A percentile compares a stretch with the other conserved stretches of the same genome.
Conservation (phyloP, 2,329 filamentous ascomycete species). For the Aspergillus sp. region DNA sequence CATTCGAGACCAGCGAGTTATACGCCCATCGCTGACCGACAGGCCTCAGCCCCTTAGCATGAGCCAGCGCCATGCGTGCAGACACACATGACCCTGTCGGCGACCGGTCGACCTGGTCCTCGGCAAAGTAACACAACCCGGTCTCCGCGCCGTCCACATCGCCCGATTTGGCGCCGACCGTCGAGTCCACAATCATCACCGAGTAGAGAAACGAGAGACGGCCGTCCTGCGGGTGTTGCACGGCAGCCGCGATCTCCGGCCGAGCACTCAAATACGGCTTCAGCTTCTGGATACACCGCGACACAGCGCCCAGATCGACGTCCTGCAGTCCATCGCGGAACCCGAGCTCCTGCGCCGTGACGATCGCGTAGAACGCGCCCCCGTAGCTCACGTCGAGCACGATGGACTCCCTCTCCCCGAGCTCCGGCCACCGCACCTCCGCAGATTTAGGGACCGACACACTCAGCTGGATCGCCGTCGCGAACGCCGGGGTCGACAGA, state of each 20-base stretch:
- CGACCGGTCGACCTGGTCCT: conserved; percentile 40
- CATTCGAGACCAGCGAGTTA: conserved; percentile 28
- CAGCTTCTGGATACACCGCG: conserved; percentile 12
- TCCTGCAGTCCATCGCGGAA: conserved; percentile 22
- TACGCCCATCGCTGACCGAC: conserved; percentile 22
- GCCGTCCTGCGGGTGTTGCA: conserved; percentile 22
- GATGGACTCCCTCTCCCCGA: conserved; percentile 19
- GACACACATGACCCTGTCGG: conserved; percentile 31
- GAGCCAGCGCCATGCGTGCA: conserved; percentile 28
- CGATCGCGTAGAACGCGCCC: conserved; percentile 37
- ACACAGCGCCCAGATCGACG: conserved; percentile 24
- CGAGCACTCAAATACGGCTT: conserved; percentile 8
- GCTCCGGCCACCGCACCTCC: conserved; percentile 30
- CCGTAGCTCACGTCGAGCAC: conserved; percentile 33
- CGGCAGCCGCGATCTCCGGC: conserved; percentile 12
- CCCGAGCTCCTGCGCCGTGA: conserved; percentile 29
- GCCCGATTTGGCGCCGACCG: conserved; percentile 7
- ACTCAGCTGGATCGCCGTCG: conserved; percentile 22
- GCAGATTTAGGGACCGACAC: conserved; percentile 22
- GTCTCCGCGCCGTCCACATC: conserved; percentile 27
- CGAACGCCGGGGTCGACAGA: conserved; percentile 35
- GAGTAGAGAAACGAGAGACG: conserved; percentile 33
- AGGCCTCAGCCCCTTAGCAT: conserved; percentile 18
- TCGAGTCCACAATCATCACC: conserved; percentile 30
- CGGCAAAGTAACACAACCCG: conserved; percentile 38